Evolutionary conservation across 257 asterid species (phyloP).

Genomic region (Nicotiana otophora): DNA sequence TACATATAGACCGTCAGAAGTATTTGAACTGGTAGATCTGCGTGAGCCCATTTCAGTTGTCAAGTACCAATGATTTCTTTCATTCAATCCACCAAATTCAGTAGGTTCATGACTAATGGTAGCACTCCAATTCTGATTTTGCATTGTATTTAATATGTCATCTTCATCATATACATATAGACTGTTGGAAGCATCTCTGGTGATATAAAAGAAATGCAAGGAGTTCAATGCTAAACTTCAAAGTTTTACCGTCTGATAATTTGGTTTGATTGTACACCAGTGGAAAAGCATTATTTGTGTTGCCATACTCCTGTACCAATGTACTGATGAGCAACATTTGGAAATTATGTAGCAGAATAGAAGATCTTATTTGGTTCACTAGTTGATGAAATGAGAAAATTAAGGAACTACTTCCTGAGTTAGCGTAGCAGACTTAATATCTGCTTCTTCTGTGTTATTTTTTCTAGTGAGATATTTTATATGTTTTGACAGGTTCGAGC

Average conservation of each 20-base stretch:
- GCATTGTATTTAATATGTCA: neutral
- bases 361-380: neutral
- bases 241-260: neutral
- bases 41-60: neutral
- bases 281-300: neutral
- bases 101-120: neutral
- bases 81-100: neutral
- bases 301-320: neutral
- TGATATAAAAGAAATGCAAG: neutral
- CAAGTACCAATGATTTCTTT: neutral
- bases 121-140: neutral
- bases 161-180: neutral
- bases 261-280: neutral
- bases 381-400: neutral
- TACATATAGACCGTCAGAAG: neutral
- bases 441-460: neutral
- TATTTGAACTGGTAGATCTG: neutral
- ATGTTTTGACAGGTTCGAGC: conserved; percentile 69
- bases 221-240: neutral
- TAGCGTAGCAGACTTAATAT: neutral
- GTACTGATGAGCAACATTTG: neutral
- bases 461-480: neutral
- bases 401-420: neutral
- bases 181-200: neutral
- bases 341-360: neutral